These are phyloP conservation scores for Trichoderma sp. DNA, from an alignment of 2,329 filamentous ascomycete genomes.

Conservation along the genomic window DNA sequence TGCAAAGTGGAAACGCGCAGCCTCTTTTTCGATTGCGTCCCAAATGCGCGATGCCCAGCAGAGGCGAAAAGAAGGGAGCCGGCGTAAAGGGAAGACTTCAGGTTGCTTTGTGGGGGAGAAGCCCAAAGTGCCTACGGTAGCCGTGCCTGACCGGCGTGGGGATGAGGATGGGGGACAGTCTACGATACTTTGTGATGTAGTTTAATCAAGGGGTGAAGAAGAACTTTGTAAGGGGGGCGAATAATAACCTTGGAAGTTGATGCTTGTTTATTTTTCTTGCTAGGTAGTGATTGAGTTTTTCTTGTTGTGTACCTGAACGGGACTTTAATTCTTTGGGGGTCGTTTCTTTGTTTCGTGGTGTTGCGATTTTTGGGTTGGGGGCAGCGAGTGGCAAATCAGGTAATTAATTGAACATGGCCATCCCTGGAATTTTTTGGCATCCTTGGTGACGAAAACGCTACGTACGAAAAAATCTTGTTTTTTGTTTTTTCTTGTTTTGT, in stretches of 20 bases:
- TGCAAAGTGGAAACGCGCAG: neutral
- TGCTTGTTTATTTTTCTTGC: neutral
- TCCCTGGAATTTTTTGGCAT: neutral
- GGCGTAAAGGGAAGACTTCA: neutral
- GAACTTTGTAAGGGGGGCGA: neutral
- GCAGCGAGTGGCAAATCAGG: neutral
- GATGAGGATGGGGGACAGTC: neutral
- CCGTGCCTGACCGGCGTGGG: slow-evolving; percentile 13
- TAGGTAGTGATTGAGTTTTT: neutral
- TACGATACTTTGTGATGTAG: neutral
- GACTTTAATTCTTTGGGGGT: neutral
- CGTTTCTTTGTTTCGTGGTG: neutral
- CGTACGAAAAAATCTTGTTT: neutral
- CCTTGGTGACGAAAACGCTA: neutral
- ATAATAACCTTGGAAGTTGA: neutral
- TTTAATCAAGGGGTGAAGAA: neutral
- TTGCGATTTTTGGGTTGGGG: neutral
- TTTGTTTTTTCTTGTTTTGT: neutral
- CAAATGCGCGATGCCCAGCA: neutral
- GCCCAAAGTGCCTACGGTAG: slow-evolving; percentile 10
- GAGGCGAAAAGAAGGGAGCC: neutral
- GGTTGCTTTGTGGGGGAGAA: neutral
- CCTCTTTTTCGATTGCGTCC: slow-evolving; percentile 1
- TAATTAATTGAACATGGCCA: neutral
- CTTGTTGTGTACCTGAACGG: neutral